Evolutionary conservation across 768 basidiomycete species (phyloP), one percentile per base, ranked within the genome.

Genomic region (Amanita pseudoporphyria): DNA sequence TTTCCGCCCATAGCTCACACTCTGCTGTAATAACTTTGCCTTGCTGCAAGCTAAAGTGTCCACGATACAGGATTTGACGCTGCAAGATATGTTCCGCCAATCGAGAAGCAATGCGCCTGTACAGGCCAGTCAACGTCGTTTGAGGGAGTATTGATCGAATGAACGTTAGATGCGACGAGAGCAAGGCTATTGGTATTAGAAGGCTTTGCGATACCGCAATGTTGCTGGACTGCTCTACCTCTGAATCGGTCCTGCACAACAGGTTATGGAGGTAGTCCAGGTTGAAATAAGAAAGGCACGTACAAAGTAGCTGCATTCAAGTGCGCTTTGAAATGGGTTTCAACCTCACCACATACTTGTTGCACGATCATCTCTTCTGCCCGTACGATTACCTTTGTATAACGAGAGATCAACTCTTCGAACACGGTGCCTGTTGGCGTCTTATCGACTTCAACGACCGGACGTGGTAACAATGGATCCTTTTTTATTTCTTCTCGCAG

Each of bases 311-410:
- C 70, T 61, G 76, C 71, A 10, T 68, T 67, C 52, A 92, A 77
- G 65, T 97, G 90, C 1, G 73, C 63, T 60, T 82, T 88, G 36
- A 96, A 68, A 22, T 78, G 77, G 9, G 67, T 67, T 63, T 94
- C 86, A 41, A 95, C 81, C 63, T 99, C 96, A 3, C 76, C 75
- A 45, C 79, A 85, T 13, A 93, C 72, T 57, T 89, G 87, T 54
- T 85, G 82, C 13, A 90, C 78, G 31, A 93, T 76, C 79, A 97
- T 86, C 45, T 88, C 87, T 60, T 96, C 90, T 3, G 89, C 81
- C n/a, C 92, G 77, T 7, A 64, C 67, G 1, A 73, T 71, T 21
- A 91, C 65, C 9, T 68, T 71, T 18, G 66, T 67, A 57, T 89
- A 97, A 55, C 76, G 74, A 1, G 69, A 62, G n/a, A 86, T 67